These are phyloP conservation scores for Hemerocallis citrina DNA, from an alignment of 106 monocot genomes.

Conservation along the genomic window DNA sequence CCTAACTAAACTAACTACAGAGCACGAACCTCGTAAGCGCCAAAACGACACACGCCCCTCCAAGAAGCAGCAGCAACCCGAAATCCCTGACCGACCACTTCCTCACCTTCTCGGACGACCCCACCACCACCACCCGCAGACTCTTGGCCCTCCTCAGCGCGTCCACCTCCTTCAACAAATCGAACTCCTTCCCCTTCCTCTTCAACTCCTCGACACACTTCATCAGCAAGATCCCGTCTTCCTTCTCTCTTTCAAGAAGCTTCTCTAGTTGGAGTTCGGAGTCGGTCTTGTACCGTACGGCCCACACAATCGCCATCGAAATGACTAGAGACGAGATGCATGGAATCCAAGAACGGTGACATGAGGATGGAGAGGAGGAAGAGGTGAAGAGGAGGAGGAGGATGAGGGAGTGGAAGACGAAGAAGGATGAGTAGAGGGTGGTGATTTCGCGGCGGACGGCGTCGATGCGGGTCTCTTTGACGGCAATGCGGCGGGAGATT, in stretches of 20 bases:
- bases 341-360: slow-evolving; percentile 76
- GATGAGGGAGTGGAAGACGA: slow-evolving; percentile 65
- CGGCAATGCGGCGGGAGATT: slow-evolving; percentile 49
- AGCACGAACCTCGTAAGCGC: slow-evolving; percentile 51
- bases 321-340: slow-evolving; percentile 37
- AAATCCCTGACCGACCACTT: slow-evolving; percentile 41
- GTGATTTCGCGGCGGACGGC: slow-evolving; percentile 49
- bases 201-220: slow-evolving; percentile 79
- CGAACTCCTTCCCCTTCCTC: slow-evolving; percentile 77
- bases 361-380: slow-evolving; percentile 23
- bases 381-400: slow-evolving; percentile 56
- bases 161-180: slow-evolving; percentile 83
- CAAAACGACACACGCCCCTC: slow-evolving; percentile 38
- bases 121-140: slow-evolving; percentile 46
- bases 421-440: slow-evolving; percentile 68
- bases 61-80: slow-evolving; percentile 31
- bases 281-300: slow-evolving; percentile 66
- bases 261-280: slow-evolving; percentile 35
- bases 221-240: slow-evolving; percentile 49
- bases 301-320: slow-evolving; percentile 66
- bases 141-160: slow-evolving; percentile 83
- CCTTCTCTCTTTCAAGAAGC: slow-evolving; percentile 69
- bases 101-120: slow-evolving; percentile 6
- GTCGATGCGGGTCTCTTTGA: slow-evolving; percentile 53
- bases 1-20: slow-evolving; percentile 18